Evolutionary conservation across 2,329 filamentous ascomycete genomes (phyloP), one percentile per base, ranked within the genome.

Genomic region (Basipetospora chlamydospora): DNA sequence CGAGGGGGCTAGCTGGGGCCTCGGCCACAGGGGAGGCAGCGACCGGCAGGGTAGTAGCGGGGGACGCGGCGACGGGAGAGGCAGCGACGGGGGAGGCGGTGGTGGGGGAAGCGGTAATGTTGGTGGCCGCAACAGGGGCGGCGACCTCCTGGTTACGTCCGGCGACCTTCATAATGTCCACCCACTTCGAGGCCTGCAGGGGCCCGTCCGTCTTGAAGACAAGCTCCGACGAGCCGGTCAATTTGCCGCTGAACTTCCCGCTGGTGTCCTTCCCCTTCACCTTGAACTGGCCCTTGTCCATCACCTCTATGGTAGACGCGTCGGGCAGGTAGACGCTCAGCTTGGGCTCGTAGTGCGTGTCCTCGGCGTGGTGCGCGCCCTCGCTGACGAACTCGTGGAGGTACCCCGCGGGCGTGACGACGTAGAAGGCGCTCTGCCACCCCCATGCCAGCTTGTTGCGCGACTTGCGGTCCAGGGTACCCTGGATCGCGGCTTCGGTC

Each of bases 381-480:
- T n/a, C n/a, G n/a, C n/a, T n/a, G n/a, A n/a, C n/a, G 68, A 93
- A 98, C 58, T 95, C 87, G 61, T 98, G 90, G 40, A 98, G 62
- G 60, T 80, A 98, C 50, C 83, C 85, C 39, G 82, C 73, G 0
- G 85, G 81, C 0, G 86, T 93, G 33, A 96, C 75, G 39, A 90
- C 88, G 53, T 94, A 98, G 66, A 92, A 94, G 39, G 73, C 75
- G 0, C 81, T 73, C 43, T 75, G 77, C 58, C 83, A 90, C 40
- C 80, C 80, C 59, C 80, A 74, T 15, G 70, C 70, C 22, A 85
- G 73, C 59, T 93, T 78, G 56, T 93, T 81, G 47, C 86, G 81
- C 42, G 80, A 85, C 62, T 94, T 96, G 52, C 85, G 80, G 64
- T 95, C 85, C 33, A 98, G 70, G 1, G 74, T 79, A 26, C 90